Evolutionary conservation across 257 asterid genomes (phyloP).

Genomic region (Lantana camara): DNA sequence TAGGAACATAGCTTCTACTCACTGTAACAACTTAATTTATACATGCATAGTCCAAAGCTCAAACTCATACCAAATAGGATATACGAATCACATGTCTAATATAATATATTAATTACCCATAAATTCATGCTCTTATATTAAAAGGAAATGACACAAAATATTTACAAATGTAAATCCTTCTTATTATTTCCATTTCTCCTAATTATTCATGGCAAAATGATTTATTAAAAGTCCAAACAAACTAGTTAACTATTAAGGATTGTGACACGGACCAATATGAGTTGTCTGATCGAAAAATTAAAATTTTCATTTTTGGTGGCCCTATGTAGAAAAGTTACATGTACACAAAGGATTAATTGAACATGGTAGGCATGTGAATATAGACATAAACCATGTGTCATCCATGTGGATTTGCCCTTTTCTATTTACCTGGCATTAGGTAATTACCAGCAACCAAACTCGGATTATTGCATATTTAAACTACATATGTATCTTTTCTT

Average conservation of each 20-base stretch:
- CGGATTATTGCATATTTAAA: not conserved
- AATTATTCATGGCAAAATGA: not conserved
- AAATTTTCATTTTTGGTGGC: slow-evolving; percentile 35
- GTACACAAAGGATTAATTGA: slow-evolving; percentile 60
- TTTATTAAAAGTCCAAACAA: slow-evolving; percentile 29
- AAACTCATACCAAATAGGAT: no score
- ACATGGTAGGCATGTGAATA: slow-evolving; percentile 76
- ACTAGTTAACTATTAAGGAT: slow-evolving; percentile 34
- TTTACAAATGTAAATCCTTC: slow-evolving; percentile 28
- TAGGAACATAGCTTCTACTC: no score
- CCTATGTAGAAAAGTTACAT: slow-evolving; percentile 56
- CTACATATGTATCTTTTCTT: not conserved
- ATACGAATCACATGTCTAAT: no score
- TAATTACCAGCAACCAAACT: slow-evolving; percentile 36
- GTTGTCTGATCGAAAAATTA: slow-evolving; percentile 54
- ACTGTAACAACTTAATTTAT: no score
- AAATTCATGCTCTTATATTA: no score
- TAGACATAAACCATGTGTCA: slow-evolving; percentile 71
- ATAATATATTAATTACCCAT: no score
- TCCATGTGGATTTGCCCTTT: slow-evolving; percentile 61
- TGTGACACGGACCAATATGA: slow-evolving; percentile 61
- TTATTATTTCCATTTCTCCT: no score
- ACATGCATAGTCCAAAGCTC: no score
- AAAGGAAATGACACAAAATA: not conserved
- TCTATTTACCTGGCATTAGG: slow-evolving; percentile 34